These are phyloP conservation scores for Polygonum maritimum DNA, from an alignment of 148 eudicot genomes.

Conservation along the genomic window DNA sequence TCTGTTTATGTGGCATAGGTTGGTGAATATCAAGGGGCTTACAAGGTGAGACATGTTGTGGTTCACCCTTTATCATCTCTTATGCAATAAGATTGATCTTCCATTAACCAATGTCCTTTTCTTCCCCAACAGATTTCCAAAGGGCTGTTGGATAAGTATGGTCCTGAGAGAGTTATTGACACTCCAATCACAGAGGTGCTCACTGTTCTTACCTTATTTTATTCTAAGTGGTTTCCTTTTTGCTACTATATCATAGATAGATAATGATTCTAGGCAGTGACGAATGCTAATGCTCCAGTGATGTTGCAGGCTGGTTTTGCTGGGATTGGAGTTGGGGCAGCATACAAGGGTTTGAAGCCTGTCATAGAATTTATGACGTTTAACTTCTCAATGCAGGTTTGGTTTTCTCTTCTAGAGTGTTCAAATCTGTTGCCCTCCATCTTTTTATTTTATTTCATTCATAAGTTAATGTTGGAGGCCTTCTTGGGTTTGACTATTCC, in stretches of 20 bases:
- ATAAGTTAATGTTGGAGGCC: not conserved
- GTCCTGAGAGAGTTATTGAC: constrained; percentile 57
- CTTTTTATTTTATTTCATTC: not conserved
- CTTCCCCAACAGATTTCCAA: constrained; percentile 34
- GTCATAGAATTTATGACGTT: constrained; percentile 93
- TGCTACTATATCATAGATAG: not conserved
- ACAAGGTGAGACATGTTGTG: constrained; percentile 38
- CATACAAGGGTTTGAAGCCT: constrained; percentile 76
- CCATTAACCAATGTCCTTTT: not conserved
- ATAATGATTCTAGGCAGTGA: not conserved
- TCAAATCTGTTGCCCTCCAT: not conserved
- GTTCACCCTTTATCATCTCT: not conserved
- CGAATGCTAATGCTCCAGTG: not conserved
- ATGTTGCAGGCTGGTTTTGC: constrained; percentile 81
- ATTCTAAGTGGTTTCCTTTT: not conserved
- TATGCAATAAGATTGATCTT: not conserved
- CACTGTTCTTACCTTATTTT: constrained; percentile 2
- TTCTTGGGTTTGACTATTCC: not conserved
- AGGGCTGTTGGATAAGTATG: constrained; percentile 63
- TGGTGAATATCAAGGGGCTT: constrained; percentile 70
- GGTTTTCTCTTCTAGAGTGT: constrained; percentile 8
- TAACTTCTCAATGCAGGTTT: constrained; percentile 97
- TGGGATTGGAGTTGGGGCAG: constrained; percentile 99
- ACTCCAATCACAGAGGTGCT: constrained; percentile 63
- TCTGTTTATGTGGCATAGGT: constrained; percentile 26